Percentiles rank a stretch among this genome's conserved stretches.
Conservation (phyloP, 192 early-diverging fungal species). For the Chytriomyces sp. region DNA sequence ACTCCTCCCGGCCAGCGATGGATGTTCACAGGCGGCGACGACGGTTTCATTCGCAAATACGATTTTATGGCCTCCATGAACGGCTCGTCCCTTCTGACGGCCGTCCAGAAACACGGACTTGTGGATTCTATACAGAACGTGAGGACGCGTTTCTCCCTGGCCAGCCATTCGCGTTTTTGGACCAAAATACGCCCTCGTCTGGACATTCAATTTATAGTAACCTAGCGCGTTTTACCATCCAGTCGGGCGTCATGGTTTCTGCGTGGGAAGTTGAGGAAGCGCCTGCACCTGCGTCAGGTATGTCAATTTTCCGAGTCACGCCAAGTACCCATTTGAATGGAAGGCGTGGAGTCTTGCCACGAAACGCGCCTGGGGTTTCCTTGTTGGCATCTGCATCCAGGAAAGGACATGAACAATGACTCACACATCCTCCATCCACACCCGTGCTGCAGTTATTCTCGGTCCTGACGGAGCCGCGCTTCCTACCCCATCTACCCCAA, state of each 20-base stretch:
- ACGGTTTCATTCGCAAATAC: conserved; percentile 94
- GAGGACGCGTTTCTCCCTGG: background rate
- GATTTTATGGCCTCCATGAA: conserved; percentile 87
- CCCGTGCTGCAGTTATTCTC: background rate
- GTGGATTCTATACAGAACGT: conserved; percentile 83
- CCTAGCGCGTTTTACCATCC: background rate
- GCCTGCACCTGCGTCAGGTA: conserved; percentile 30
- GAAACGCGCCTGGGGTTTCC: background rate
- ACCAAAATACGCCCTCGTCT: conserved; percentile 60
- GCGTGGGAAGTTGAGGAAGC: conserved; percentile 87
- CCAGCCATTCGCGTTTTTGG: conserved; percentile 41
- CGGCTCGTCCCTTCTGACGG: conserved; percentile 80
- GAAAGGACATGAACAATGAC: background rate
- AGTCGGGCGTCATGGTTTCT: conserved; percentile 74
- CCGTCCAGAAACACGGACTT: conserved; percentile 79
- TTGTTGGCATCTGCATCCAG: background rate
- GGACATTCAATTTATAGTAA: conserved; percentile 27
- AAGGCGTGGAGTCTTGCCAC: background rate
- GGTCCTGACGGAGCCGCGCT: background rate
- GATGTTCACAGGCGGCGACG: conserved; percentile 69
- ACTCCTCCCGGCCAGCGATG: conserved; percentile 36
- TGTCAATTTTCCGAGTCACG: too few relatives aligned
- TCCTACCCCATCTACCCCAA: background rate
- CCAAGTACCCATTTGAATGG: too few relatives aligned
- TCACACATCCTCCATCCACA: background rate